Base-by-base conservation (phyloP, 139 green algal species). In the Desmodesmus armatus region DNA sequence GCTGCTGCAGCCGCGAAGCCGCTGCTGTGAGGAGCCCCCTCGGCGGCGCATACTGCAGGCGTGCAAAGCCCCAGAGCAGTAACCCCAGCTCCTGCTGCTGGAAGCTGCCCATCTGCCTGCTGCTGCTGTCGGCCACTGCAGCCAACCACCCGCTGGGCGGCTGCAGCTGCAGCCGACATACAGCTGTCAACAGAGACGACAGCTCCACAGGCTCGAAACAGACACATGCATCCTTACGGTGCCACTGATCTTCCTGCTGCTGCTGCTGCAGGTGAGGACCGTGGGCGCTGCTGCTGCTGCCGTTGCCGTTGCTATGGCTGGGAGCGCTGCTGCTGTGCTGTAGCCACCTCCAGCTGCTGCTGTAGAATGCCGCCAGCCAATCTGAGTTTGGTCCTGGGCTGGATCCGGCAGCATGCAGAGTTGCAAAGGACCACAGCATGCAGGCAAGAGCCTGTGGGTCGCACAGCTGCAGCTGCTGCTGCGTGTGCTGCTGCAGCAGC, bases 21-120 rank as follows among this genome's bases (percentile, higher is more conserved):
- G 73, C 47, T 33, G 37, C 23, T 5, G 3, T 17, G 1, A 80
- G 17, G 47, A 80, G 1, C 73, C 67, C 15, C 0, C 33, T 17
- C 33, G 73, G 31, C 37, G 33, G 31, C 49, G 21, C 17, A 23
- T 67, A 41, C 71, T 63, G 43, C 71, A 79, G 41, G n/a, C 43
- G 41, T 37, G 71, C 71, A 65, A 79, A 62, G n/a, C 43, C 43
- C 43, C 43, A 63, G 15, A 79, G 71, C 43, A 43, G 4, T 0
- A 79, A 23, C 29, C 43, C 71, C 13, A 79, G 71, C 41, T 79
- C 71, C 71, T 65, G 71, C 35, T 79, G 71, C 27, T 33, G 47
- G 35, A 80, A 80, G 1, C 47, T 29, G 19, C 47, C 31, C 73
- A 80, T 7, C 49, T 80, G 73, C 19, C 55, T 3, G 21, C 47